Conservation (phyloP, 192 early-diverging fungal species). For the Linnemannia schmuckeri region DNA sequence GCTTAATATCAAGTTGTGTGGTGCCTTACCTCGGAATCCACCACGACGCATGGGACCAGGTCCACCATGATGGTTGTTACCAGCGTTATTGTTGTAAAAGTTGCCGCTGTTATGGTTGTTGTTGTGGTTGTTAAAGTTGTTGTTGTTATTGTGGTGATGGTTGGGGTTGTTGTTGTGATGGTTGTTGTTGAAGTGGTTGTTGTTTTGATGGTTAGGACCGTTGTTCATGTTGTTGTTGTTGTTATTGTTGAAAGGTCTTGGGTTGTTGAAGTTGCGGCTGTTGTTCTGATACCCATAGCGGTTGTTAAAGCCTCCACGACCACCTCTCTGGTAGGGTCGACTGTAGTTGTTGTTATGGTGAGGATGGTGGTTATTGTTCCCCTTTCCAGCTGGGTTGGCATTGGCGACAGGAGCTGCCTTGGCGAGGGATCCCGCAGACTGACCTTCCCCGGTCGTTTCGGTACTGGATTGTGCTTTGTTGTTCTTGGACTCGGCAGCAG, state of each 20-base stretch:
- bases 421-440: conserved; percentile 5
- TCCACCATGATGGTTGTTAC: conserved; percentile 18
- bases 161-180: background rate
- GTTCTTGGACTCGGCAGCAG: background rate
- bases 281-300: conserved; percentile 20
- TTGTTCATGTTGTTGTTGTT: conserved; percentile 25
- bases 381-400: background rate
- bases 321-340: conserved; percentile 18
- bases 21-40: conserved; percentile 43
- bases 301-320: conserved; percentile 29
- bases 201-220: background rate
- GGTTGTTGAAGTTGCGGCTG: conserved; percentile 23
- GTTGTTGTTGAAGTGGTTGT: conserved; percentile 2
- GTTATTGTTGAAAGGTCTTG: conserved; percentile 13
- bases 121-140: conserved; percentile 1
- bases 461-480: background rate
- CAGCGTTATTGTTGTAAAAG: background rate
- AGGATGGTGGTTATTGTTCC: conserved; percentile 13
- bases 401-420: conserved; percentile 7
- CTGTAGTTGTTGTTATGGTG: conserved; percentile 11
- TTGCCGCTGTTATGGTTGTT: background rate
- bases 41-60: conserved; percentile 44
- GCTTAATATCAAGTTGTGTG: background rate
- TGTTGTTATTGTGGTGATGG: background rate
- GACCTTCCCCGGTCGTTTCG: background rate